Evolutionary conservation across 2,329 filamentous ascomycete genomes (phyloP), one percentile per base, ranked within the genome.

Genomic region (Paecilomyces dactylethromorphus): DNA sequence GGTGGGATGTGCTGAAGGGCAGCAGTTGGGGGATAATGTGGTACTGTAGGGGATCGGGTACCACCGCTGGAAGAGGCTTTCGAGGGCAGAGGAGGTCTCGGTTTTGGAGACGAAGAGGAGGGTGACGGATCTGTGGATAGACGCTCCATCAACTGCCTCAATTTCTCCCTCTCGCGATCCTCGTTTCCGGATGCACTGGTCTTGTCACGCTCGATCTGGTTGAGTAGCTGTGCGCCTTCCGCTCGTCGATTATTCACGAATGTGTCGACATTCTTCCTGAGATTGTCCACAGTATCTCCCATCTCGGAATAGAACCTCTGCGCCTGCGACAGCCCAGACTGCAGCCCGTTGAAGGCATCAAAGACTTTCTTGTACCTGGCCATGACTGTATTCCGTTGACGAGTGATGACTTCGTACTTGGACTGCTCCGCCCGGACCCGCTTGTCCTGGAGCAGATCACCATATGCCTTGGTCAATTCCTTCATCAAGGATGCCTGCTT

Each of bases 231-330:
- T 0, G 91, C 91, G 3, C 94, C 94, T 78, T 99, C 94, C 0
- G 90, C 88, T 60, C 92, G 82, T 56, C 94, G 85, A 73, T 99
- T 99, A 78, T 92, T 95, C 64, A 99, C 92, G 75, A 99, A 99
- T 0, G 89, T 90, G 64, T 97, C 93, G 1, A 99, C 94, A 67
- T 99, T 99, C 82, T 96, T 94, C 67, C 92, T 87, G 49, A 97
- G 79, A 70, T 90, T 96, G 64, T 93, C 90, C 0, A 95, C 91
- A 0, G 92, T 97, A 63, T 97, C 92, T 67, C 88, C 89, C 92
- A 97, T 99, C 72, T 97, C 94, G 2, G 84, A 84, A 71, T 99
- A 99, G 84, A 96, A 99, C 57, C 87, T 87, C 75, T 94, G 92
- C 6, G 95, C 94, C 64, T 92, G 88, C 68, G 89, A 84, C 3